Conservation (phyloP, 208 protist species). For the Phytomonas serpens region DNA sequence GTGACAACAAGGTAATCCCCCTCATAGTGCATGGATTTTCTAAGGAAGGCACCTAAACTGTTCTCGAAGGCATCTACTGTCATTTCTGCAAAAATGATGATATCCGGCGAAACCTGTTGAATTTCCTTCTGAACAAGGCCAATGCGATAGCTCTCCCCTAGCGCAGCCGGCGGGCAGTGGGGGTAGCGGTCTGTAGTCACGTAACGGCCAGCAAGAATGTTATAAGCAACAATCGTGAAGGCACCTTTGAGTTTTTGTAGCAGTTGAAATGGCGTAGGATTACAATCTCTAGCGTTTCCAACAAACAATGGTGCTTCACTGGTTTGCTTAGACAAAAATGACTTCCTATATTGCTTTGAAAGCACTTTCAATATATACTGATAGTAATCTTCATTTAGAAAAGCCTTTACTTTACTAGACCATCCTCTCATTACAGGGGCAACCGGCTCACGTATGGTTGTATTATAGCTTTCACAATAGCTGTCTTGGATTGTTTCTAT, state of each 20-base stretch:
- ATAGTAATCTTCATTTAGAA: not conserved
- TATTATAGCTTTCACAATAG: constrained; percentile 21
- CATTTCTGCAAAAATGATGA: constrained; percentile 67
- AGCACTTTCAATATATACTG: not conserved
- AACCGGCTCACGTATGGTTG: constrained; percentile 8
- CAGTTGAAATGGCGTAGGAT: not conserved
- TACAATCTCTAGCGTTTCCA: not conserved
- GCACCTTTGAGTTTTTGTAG: constrained; percentile 5
- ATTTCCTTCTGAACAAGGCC: constrained; percentile 59
- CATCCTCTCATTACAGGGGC: constrained; percentile 38
- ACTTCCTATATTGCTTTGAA: not conserved
- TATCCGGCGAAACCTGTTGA: constrained; percentile 31
- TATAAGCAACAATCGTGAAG: constrained; percentile 70
- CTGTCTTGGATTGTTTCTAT: constrained; percentile 58
- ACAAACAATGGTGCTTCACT: not conserved
- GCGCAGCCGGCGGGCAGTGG: constrained; percentile 39
- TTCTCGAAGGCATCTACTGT: constrained; percentile 46
- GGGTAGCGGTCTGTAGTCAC: constrained; percentile 69
- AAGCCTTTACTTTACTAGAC: constrained; percentile 33
- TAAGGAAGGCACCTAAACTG: constrained; percentile 46
- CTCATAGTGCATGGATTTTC: constrained; percentile 28
- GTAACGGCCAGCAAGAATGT: constrained; percentile 69
- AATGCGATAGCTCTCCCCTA: constrained; percentile 74
- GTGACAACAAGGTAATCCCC: constrained; percentile 75
- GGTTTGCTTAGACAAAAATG: not conserved